Base-by-base conservation (phyloP, 805 yeast species). In the Metschnikowia reukaufii region DNA sequence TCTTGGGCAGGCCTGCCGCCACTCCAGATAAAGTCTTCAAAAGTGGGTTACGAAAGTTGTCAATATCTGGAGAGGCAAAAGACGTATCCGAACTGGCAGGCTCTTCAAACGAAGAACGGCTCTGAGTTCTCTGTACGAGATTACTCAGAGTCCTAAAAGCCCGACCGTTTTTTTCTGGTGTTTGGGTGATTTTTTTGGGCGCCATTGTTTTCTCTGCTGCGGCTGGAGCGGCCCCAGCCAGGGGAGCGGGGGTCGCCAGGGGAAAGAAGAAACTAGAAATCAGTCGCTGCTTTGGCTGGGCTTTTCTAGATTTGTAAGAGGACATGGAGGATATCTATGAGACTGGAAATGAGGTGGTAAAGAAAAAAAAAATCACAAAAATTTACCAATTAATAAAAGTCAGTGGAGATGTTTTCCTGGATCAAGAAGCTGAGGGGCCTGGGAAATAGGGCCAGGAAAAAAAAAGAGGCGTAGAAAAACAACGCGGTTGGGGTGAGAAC, bases 51-150 rank as follows among this genome's bases (percentile, higher is more conserved):
- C 64, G 55, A 56, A 70, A 70, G 56, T 71, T 72, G 27, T 58
- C 62, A 15, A 69, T 54, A 46, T 69, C 75, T 0, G 70, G 65
- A 4, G 72, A 65, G n/a, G 57, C 70, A 43, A 65, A 62, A 1
- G 76, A 69, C 6, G 70, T 68, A 39, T 68, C 73, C 13, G 58
- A 55, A 44, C 54, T 49, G 13, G 51, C 50, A 10, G 49, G 36
- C 37, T 55, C 58, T 16, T 55, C 58, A 17, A 55, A 55, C 12
- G 54, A 54, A 12, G 57, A 51, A 27, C 49, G 52, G 21, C 44
- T 36, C 31, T 44, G 50, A 29, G 44, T 37, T n/a, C 36, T 33
- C 35, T 48, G 49, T 19, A 43, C 25, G n/a, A 50, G 44, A 7
- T 42, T 20, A 42, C 44, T 29, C 29, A 16, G 44, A n/a, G 40